Evolutionary conservation across 148 eudicot species (phyloP).

Genomic region (Mesembryanthemum crystallinum): DNA sequence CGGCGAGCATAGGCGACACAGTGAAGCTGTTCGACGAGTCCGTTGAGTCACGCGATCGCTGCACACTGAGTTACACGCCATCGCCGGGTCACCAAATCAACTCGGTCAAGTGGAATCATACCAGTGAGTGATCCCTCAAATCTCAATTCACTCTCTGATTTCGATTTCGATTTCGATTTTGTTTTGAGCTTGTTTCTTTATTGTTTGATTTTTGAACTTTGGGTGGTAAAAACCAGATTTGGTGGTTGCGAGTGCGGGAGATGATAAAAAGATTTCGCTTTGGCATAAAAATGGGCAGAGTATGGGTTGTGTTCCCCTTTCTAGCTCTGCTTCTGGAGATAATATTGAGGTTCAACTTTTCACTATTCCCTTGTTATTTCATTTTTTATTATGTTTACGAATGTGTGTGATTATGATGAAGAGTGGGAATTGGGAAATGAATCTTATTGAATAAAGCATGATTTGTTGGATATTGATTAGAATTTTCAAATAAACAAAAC

Average conservation of each 20-base stretch:
- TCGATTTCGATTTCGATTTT: too few species aligned
- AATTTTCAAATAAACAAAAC: too few species aligned
- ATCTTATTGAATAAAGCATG: neutral
- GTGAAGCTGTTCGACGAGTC: slow-evolving; percentile 87
- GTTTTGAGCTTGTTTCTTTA: neutral
- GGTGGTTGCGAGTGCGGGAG: slow-evolving; percentile 97
- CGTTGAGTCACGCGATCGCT: slow-evolving; percentile 76
- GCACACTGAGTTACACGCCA: slow-evolving; percentile 62
- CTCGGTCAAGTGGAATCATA: slow-evolving; percentile 93
- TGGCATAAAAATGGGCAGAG: slow-evolving; percentile 82
- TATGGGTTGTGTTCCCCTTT: slow-evolving; percentile 68
- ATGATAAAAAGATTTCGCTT: slow-evolving; percentile 70
- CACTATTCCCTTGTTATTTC: neutral
- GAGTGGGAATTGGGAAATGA: neutral
- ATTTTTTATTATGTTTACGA: too few species aligned
- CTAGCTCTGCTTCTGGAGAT: slow-evolving; percentile 58
- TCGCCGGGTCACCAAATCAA: slow-evolving; percentile 64
- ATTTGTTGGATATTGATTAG: neutral
- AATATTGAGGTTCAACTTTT: slow-evolving; percentile 53
- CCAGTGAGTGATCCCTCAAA: slow-evolving; percentile 44
- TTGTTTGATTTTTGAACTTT: neutral
- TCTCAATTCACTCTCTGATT: neutral
- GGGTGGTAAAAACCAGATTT: slow-evolving; percentile 49
- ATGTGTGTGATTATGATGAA: neutral
- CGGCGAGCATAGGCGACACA: slow-evolving; percentile 81